phyloP scores from a whole-genome alignment of 208 protist genomes.

The Phytomonas francai region DNA sequence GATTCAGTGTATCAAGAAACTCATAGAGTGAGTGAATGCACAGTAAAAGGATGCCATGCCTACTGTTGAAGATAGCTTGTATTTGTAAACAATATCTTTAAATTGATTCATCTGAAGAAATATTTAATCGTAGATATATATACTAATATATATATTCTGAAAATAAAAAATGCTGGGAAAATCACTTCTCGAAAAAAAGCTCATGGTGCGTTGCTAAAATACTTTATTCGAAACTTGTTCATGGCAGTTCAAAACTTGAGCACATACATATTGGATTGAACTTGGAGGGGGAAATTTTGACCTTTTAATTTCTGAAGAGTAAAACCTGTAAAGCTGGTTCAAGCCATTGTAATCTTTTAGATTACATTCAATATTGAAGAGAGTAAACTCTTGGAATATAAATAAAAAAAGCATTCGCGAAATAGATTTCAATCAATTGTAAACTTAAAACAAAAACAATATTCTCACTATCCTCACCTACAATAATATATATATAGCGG shows the following conservation, averaged over 20 bases:
- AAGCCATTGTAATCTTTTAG: too few relatives aligned
- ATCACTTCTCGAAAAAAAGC: too few relatives aligned
- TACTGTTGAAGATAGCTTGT: too few relatives aligned
- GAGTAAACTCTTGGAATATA: slow-evolving; percentile 2
- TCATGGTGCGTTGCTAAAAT: background rate
- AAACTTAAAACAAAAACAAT: slow-evolving; percentile 6
- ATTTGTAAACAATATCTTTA: background rate
- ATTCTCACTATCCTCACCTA: too few relatives aligned
- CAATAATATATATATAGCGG: too few relatives aligned
- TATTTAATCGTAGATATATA: slow-evolving; percentile 13
- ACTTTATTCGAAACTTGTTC: slow-evolving; percentile 9
- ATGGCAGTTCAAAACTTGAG: too few relatives aligned
- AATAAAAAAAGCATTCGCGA: slow-evolving; percentile 13
- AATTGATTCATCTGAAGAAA: slow-evolving; percentile 10
- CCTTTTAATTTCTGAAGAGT: too few relatives aligned
- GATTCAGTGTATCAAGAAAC: background rate
- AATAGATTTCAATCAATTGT: background rate
- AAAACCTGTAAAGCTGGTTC: too few relatives aligned
- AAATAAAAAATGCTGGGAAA: background rate
- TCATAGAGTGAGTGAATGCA: background rate
- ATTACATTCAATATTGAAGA: background rate
- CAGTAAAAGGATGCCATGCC: background rate
- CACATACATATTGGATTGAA: too few relatives aligned
- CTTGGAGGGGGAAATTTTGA: too few relatives aligned
- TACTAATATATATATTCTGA: background rate